Evolutionary conservation across 2,329 filamentous ascomycete genomes (phyloP).

Genomic region (Zymoseptoria ardabiliae): DNA sequence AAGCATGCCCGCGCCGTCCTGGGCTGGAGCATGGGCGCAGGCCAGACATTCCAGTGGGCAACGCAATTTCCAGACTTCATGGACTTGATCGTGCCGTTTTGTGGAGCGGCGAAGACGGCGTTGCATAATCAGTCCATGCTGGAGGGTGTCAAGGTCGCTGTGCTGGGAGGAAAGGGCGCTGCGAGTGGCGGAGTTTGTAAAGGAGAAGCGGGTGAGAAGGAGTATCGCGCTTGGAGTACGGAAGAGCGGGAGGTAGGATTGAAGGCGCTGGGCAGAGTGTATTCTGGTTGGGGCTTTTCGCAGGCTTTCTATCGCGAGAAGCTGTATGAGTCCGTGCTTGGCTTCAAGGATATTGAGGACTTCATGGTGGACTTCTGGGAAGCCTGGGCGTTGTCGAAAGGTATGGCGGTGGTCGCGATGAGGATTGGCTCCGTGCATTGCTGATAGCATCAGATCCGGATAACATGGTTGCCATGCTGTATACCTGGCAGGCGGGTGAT

Average conservation of each 20-base stretch:
- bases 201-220: slow-evolving; percentile 37
- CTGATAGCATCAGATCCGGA: slow-evolving; percentile 51
- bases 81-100: slow-evolving; percentile 59
- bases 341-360: slow-evolving; percentile 61
- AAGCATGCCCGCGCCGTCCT: slow-evolving; percentile 55
- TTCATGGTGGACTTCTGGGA: slow-evolving; percentile 75
- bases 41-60: slow-evolving; percentile 45
- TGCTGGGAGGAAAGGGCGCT: slow-evolving; percentile 52
- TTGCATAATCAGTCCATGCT: slow-evolving; percentile 63
- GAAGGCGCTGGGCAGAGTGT: slow-evolving; percentile 59
- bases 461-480: slow-evolving; percentile 66
- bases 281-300: slow-evolving; percentile 75
- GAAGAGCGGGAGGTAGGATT: slow-evolving; percentile 48
- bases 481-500: slow-evolving; percentile 72
- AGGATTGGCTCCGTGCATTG: not conserved
- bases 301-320: slow-evolving; percentile 70
- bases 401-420: slow-evolving; percentile 22
- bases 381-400: slow-evolving; percentile 61
- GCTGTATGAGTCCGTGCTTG: slow-evolving; percentile 57
- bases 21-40: slow-evolving; percentile 38
- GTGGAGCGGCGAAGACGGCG: slow-evolving; percentile 56
- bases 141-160: slow-evolving; percentile 54
- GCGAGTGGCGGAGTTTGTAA: slow-evolving; percentile 46
- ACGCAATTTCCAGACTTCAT: slow-evolving; percentile 47
- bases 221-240: slow-evolving; percentile 27